Conservation (phyloP, 768 basidiomycete species). For the Suillus bovinus region DNA sequence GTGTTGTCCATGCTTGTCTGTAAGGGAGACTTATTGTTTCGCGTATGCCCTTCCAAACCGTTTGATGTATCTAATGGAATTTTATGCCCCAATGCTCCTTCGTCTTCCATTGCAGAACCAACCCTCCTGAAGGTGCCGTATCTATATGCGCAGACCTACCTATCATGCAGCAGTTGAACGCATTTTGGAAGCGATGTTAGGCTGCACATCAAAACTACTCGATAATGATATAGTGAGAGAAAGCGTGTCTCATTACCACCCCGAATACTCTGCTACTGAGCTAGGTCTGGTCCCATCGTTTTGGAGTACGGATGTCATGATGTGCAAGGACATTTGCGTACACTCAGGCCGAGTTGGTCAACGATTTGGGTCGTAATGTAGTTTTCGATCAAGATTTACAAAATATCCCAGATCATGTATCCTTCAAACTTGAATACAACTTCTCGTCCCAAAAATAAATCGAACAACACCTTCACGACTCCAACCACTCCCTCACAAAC, state of each 20-base stretch:
- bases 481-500: conserved; percentile 29
- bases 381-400: too few species aligned
- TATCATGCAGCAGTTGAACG: conserved; percentile 15
- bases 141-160: conserved; percentile 24
- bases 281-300: too few species aligned
- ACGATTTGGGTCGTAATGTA: too few species aligned
- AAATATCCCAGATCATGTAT: too few species aligned
- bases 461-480: neutral
- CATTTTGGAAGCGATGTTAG: conserved; percentile 26
- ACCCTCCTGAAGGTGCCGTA: conserved; percentile 23
- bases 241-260: too few species aligned
- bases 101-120: conserved; percentile 23
- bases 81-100: conserved; percentile 1
- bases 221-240: too few species aligned
- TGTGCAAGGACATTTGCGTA: too few species aligned
- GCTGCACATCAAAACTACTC: too few species aligned
- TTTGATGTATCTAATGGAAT: conserved; percentile 21
- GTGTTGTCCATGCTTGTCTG: neutral
- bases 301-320: too few species aligned
- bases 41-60: conserved; percentile 12
- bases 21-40: neutral
- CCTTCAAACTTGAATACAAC: neutral
- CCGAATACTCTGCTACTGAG: too few species aligned
- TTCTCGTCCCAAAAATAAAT: neutral
- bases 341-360: too few species aligned